These are phyloP conservation scores for Dothideomycetes sp. DNA, from an alignment of 2,329 filamentous ascomycete genomes.

Conservation along the genomic window DNA sequence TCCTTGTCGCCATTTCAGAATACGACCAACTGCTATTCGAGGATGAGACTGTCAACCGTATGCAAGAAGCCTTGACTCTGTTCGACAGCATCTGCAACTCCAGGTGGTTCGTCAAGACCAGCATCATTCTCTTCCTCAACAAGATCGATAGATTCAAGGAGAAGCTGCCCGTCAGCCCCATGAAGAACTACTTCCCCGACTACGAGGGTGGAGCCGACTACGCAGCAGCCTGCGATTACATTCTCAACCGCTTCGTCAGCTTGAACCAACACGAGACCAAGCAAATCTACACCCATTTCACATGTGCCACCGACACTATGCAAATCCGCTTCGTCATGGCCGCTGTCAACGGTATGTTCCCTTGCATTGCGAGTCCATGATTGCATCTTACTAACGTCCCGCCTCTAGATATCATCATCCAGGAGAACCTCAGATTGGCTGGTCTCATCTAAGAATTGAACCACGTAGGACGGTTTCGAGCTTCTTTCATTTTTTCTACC, in stretches of 20 bases:
- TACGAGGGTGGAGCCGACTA: slow-evolving; percentile 95
- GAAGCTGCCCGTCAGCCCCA: slow-evolving; percentile 62
- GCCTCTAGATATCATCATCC: slow-evolving; percentile 91
- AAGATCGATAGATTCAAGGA: slow-evolving; percentile 56
- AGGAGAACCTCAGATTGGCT: slow-evolving; percentile 95
- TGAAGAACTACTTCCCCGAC: slow-evolving; percentile 69
- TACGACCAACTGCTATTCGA: slow-evolving; percentile 96
- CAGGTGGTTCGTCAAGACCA: slow-evolving; percentile 43
- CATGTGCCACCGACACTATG: slow-evolving; percentile 95
- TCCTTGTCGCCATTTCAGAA: slow-evolving; percentile 89
- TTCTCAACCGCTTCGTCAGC: slow-evolving; percentile 88
- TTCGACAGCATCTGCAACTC: slow-evolving; percentile 46
- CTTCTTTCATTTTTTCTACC: neutral
- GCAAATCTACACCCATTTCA: slow-evolving; percentile 99
- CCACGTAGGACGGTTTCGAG: neutral
- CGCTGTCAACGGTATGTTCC: slow-evolving; percentile 79
- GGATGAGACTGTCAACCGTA: slow-evolving; percentile 75
- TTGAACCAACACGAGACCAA: slow-evolving; percentile 99
- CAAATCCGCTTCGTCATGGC: slow-evolving; percentile 99
- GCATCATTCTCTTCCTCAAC: slow-evolving; percentile 45
- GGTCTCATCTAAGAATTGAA: slow-evolving; percentile 67
- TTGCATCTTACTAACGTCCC: slow-evolving; percentile 33
- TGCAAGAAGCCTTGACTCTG: slow-evolving; percentile 46
- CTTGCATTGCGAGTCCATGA: slow-evolving; percentile 1
- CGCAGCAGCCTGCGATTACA: slow-evolving; percentile 92